A percentile compares a stretch with the other conserved stretches of the same genome.
phyloP scores from a whole-genome alignment of 2,329 filamentous ascomycete species.

The Sarocladium brachiariae region DNA sequence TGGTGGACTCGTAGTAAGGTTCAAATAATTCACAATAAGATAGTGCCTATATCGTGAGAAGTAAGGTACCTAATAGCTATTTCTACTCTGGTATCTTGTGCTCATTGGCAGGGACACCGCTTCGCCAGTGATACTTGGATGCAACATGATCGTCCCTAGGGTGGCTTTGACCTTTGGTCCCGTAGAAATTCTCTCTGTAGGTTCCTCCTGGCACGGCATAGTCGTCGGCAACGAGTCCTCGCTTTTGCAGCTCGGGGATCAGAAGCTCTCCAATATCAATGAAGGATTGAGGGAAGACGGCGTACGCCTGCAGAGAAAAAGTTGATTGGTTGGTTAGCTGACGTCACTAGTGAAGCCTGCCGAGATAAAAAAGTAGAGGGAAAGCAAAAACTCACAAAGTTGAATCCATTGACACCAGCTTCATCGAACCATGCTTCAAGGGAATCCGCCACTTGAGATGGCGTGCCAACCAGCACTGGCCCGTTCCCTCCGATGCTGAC shows the following conservation, averaged over 20 bases:
- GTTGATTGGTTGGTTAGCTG: slow-evolving; percentile 7
- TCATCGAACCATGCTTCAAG: slow-evolving; percentile 62
- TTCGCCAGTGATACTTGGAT: slow-evolving; percentile 36
- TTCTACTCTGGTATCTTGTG: neutral
- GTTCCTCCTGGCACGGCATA: slow-evolving; percentile 50
- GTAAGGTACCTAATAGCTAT: neutral
- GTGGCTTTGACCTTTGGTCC: slow-evolving; percentile 39
- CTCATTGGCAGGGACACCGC: slow-evolving; percentile 11
- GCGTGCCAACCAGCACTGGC: slow-evolving; percentile 56
- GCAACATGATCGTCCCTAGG: slow-evolving; percentile 47
- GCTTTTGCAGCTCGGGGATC: slow-evolving; percentile 53
- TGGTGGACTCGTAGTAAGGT: too few species aligned
- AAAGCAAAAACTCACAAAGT: slow-evolving; percentile 58
- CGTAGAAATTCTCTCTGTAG: slow-evolving; percentile 55
- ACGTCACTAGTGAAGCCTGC: too few species aligned
- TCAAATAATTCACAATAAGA: too few species aligned
- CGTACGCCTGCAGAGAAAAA: slow-evolving; percentile 48
- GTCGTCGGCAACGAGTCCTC: slow-evolving; percentile 51
- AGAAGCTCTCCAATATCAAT: slow-evolving; percentile 60
- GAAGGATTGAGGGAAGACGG: slow-evolving; percentile 61
- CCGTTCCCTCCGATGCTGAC: slow-evolving; percentile 63
- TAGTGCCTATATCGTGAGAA: too few species aligned
- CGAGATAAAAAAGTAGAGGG: too few species aligned
- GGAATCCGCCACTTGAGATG: slow-evolving; percentile 57
- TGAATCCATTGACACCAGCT: slow-evolving; percentile 69